phyloP scores from a whole-genome alignment of 1,139 yeast genomes.

The Debaryomyces sp. region DNA sequence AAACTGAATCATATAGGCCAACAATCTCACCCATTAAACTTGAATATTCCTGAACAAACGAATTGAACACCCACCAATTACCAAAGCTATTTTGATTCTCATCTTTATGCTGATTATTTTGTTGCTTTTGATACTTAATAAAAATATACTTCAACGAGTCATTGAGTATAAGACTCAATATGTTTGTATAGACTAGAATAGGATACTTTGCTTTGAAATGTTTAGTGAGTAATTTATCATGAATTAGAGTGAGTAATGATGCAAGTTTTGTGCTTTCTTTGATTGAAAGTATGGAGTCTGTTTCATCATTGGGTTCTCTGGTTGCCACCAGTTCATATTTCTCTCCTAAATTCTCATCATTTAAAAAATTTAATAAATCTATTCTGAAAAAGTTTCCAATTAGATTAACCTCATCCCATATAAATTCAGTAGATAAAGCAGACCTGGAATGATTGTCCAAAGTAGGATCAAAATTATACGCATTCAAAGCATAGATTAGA shows the following conservation, averaged over 20 bases:
- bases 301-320: constrained; percentile 1
- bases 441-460: constrained; percentile 29
- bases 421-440: constrained; percentile 30
- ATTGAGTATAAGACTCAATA: constrained; percentile 38
- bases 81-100: constrained; percentile 33
- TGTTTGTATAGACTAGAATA: constrained; percentile 36
- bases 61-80: constrained; percentile 48
- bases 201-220: constrained; percentile 41
- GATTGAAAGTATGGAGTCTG: constrained; percentile 18
- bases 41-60: constrained; percentile 44
- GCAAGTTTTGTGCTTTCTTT: constrained; percentile 29
- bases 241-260: constrained; percentile 33
- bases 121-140: constrained; percentile 35
- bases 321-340: constrained; percentile 7
- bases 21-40: constrained; percentile 44
- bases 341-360: constrained; percentile 12
- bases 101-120: constrained; percentile 14
- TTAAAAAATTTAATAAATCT: constrained; percentile 35
- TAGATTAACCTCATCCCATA: constrained; percentile 35
- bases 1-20: constrained; percentile 29
- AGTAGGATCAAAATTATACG: constrained; percentile 39
- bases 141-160: constrained; percentile 43
- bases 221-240: constrained; percentile 27
- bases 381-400: constrained; percentile 38
- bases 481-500: constrained; percentile 39